A percentile compares a stretch with the other conserved stretches of the same genome.
Evolutionary conservation across 371 early-diverging fungal species (phyloP).

Genomic region (Amoeboradix gromovi): DNA sequence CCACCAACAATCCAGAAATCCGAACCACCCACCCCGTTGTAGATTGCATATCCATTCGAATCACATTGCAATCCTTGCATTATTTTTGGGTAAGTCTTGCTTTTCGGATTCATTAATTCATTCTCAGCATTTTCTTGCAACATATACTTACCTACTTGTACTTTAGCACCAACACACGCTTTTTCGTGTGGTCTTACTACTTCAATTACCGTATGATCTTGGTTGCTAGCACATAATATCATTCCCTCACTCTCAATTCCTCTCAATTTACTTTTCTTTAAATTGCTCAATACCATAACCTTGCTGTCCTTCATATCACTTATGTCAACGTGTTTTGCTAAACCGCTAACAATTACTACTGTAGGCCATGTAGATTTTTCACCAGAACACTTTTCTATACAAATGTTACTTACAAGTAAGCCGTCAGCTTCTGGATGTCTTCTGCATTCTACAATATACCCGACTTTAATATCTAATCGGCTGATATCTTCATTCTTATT

Average conservation of each 20-base stretch:
- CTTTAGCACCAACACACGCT: no score
- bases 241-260: slow-evolving; percentile 12
- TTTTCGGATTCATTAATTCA: no score
- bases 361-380: slow-evolving; percentile 2
- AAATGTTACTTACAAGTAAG: slow-evolving; percentile 12
- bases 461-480: slow-evolving; percentile 11
- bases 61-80: no score
- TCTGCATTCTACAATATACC: slow-evolving; percentile 8
- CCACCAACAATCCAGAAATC: no score
- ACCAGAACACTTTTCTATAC: no score
- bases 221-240: slow-evolving; percentile 13
- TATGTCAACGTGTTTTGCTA: slow-evolving; percentile 8
- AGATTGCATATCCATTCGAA: no score
- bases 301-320: slow-evolving; percentile 7
- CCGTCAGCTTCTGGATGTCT: slow-evolving; percentile 12
- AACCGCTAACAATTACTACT: slow-evolving; percentile 12
- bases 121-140: no score
- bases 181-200: no score
- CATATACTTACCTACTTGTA: no score
- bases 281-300: slow-evolving; percentile 13
- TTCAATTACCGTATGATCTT: slow-evolving; percentile 2
- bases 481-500: slow-evolving; percentile 6
- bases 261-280: slow-evolving; percentile 10
- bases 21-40: no score
- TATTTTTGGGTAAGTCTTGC: no score